These are phyloP conservation scores for Nakazawaea holstii DNA, from an alignment of 805 yeast species.

Conservation along the genomic window DNA sequence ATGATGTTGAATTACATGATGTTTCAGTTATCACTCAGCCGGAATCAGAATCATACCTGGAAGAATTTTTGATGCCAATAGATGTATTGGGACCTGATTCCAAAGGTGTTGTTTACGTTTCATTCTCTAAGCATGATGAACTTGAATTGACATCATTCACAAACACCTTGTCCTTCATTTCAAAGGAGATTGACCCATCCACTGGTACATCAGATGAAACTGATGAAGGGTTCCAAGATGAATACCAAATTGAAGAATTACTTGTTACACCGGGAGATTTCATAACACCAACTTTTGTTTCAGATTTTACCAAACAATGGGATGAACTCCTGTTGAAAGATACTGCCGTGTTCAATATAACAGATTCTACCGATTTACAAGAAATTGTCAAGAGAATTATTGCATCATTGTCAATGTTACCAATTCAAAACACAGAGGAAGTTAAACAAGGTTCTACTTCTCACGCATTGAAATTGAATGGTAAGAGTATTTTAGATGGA, in stretches of 20 bases:
- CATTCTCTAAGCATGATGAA: slow-evolving; percentile 53
- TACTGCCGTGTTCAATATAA: slow-evolving; percentile 62
- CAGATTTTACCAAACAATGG: slow-evolving; percentile 67
- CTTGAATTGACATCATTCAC: slow-evolving; percentile 40
- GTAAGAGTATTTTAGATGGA: slow-evolving; percentile 63
- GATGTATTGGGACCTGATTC: slow-evolving; percentile 66
- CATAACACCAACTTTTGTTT: slow-evolving; percentile 69
- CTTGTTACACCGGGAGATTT: slow-evolving; percentile 77
- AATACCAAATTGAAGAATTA: slow-evolving; percentile 83
- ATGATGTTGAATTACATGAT: slow-evolving; percentile 70
- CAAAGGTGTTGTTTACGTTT: slow-evolving; percentile 73
- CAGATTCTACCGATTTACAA: slow-evolving; percentile 34
- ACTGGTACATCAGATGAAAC: slow-evolving; percentile 62
- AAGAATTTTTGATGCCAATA: slow-evolving; percentile 71
- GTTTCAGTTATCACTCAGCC: slow-evolving; percentile 68
- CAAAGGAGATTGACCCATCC: slow-evolving; percentile 73
- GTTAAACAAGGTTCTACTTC: slow-evolving; percentile 53
- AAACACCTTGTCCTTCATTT: slow-evolving; percentile 65
- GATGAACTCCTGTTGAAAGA: slow-evolving; percentile 64
- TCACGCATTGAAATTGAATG: slow-evolving; percentile 77
- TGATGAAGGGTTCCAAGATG: slow-evolving; percentile 88
- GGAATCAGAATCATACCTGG: slow-evolving; percentile 50
- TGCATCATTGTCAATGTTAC: slow-evolving; percentile 52
- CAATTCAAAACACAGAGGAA: slow-evolving; percentile 68
- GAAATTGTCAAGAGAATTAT: slow-evolving; percentile 55